Conservation (phyloP, 75 land plant species). For the Pinus albicaulis region DNA sequence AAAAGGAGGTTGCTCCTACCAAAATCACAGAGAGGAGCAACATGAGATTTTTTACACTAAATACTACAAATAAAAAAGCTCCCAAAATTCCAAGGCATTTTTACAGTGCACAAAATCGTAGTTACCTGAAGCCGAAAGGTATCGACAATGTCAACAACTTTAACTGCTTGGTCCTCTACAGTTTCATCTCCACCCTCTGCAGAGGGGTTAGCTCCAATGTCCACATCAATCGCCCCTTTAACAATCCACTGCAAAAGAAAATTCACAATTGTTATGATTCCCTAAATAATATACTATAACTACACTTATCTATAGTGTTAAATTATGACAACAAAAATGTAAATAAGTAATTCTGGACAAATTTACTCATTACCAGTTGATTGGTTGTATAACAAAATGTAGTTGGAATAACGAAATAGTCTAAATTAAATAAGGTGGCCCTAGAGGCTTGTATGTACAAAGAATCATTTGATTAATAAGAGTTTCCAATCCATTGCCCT, state of each 20-base stretch:
- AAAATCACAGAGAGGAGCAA: neutral
- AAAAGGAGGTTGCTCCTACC: slow-evolving; percentile 38
- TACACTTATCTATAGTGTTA: too few species aligned
- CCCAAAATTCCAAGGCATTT: too few species aligned
- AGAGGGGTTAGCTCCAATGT: slow-evolving; percentile 92
- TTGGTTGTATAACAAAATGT: too few species aligned
- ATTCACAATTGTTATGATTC: neutral
- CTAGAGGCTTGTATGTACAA: too few species aligned
- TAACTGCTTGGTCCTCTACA: slow-evolving; percentile 72
- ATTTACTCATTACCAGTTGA: too few species aligned
- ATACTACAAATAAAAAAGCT: neutral
- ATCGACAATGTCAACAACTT: slow-evolving; percentile 91
- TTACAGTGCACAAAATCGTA: neutral
- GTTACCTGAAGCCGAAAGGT: slow-evolving; percentile 82
- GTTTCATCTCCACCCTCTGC: slow-evolving; percentile 85
- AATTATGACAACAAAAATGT: too few species aligned
- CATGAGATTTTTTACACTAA: neutral
- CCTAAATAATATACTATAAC: neutral
- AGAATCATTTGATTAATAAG: too few species aligned
- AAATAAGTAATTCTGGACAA: too few species aligned
- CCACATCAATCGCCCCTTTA: slow-evolving; percentile 70
- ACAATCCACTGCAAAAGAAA: slow-evolving; percentile 76
- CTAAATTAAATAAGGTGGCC: too few species aligned
- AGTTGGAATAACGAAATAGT: too few species aligned
- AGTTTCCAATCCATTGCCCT: too few species aligned